phyloP scores from a whole-genome alignment of 1,284 basidiomycete genomes.

The Flammula alnicola region DNA sequence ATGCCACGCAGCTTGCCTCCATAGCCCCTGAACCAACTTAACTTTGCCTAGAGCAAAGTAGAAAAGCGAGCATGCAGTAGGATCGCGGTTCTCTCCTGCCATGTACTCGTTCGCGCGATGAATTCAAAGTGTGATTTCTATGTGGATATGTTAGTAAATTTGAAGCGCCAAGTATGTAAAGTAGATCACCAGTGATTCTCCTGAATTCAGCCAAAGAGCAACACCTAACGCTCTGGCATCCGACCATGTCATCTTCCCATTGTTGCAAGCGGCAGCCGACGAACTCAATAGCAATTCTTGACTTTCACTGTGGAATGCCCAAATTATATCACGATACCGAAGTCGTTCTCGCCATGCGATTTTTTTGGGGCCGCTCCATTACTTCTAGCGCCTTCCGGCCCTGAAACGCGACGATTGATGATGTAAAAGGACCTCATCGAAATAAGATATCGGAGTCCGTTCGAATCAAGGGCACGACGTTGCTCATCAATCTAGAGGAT shows the following conservation, averaged over 20 bases:
- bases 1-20: constrained; percentile 95
- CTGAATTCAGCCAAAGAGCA: constrained; percentile 85
- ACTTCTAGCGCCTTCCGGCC: constrained; percentile 50
- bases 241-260: constrained; percentile 84
- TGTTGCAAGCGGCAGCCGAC: constrained; percentile 69
- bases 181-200: constrained; percentile 68
- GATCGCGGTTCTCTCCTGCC: constrained; percentile 84
- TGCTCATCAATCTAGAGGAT: constrained; percentile 79
- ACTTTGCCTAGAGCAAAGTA: constrained; percentile 95
- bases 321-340: constrained; percentile 90
- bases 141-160: not conserved
- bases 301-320: constrained; percentile 94
- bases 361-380: constrained; percentile 43
- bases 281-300: constrained; percentile 83
- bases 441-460: constrained; percentile 89
- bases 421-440: constrained; percentile 87
- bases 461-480: constrained; percentile 82
- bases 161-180: not conserved
- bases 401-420: constrained; percentile 62
- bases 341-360: constrained; percentile 70
- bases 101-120: constrained; percentile 93
- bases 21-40: constrained; percentile 91
- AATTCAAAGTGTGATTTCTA: constrained; percentile 84
- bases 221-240: constrained; percentile 88
- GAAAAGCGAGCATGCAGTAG: constrained; percentile 86